These are phyloP conservation scores for Bryopsis sp. DNA, from an alignment of 139 green algal genomes.

Conservation along the genomic window DNA sequence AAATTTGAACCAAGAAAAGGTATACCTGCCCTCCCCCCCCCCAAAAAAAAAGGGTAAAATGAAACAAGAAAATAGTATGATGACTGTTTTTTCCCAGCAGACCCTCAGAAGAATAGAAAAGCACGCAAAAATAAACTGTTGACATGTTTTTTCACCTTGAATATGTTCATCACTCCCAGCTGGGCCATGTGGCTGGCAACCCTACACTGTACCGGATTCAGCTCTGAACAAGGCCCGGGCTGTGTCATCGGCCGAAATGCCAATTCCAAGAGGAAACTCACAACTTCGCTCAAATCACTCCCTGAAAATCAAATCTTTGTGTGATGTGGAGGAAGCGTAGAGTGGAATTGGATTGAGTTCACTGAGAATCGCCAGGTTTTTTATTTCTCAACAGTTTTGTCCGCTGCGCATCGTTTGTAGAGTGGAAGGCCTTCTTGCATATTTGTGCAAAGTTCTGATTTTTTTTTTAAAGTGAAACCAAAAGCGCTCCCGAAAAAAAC, in stretches of 20 bases:
- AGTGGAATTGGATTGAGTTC: too few relatives aligned
- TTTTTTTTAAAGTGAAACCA: too few relatives aligned
- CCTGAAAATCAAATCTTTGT: conserved; percentile 24
- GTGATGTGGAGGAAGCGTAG: too few relatives aligned
- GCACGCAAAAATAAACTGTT: background rate
- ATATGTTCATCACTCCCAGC: conserved; percentile 62
- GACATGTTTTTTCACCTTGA: conserved; percentile 21
- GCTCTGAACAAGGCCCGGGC: background rate
- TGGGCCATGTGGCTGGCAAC: conserved; percentile 64
- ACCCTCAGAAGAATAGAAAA: background rate
- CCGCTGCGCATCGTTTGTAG: too few relatives aligned
- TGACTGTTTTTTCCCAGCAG: background rate
- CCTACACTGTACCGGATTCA: conserved; percentile 24
- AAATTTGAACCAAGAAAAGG: too few relatives aligned
- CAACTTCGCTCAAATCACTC: conserved; percentile 33
- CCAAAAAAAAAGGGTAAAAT: background rate
- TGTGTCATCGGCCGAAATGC: conserved; percentile 49
- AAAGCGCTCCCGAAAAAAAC: background rate
- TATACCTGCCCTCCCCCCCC: background rate
- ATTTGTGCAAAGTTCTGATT: too few relatives aligned
- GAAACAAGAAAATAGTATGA: background rate
- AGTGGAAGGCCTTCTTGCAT: too few relatives aligned
- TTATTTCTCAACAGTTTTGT: too few relatives aligned
- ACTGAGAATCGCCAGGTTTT: too few relatives aligned
- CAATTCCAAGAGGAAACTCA: conserved; percentile 81